These are phyloP conservation scores for Funneliformis mosseae DNA, from an alignment of 192 early-diverging fungal species.

Conservation along the genomic window DNA sequence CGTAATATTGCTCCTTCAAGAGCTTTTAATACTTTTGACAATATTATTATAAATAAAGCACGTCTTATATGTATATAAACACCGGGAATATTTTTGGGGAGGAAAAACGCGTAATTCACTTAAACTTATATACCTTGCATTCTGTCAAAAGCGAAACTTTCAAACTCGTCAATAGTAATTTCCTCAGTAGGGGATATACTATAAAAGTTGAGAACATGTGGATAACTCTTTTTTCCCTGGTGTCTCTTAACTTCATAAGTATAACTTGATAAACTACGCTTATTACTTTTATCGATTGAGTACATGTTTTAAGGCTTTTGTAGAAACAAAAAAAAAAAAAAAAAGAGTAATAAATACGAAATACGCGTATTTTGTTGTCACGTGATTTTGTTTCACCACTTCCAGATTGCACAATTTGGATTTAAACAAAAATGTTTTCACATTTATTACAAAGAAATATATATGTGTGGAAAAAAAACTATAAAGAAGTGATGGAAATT, in stretches of 20 bases:
- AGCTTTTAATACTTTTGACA: constrained; percentile 68
- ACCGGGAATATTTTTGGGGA: too few species aligned
- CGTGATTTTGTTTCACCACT: too few species aligned
- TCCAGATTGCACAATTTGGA: too few species aligned
- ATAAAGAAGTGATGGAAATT: not conserved
- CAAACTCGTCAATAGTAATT: constrained; percentile 75
- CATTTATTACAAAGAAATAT: not conserved
- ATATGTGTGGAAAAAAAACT: not conserved
- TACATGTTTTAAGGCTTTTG: not conserved
- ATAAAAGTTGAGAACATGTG: constrained; percentile 68
- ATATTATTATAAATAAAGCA: not conserved
- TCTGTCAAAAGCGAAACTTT: constrained; percentile 71
- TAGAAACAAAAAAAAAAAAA: too few species aligned
- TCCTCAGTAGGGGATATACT: constrained; percentile 58
- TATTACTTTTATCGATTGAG: not conserved
- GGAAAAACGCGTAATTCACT: not conserved
- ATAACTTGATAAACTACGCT: not conserved
- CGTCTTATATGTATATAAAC: too few species aligned
- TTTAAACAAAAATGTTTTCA: not conserved
- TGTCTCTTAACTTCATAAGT: not conserved
- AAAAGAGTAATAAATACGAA: too few species aligned
- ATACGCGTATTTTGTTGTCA: too few species aligned
- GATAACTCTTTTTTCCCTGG: not conserved
- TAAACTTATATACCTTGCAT: constrained; percentile 53
- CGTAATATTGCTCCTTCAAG: constrained; percentile 83